A percentile compares a stretch with the other conserved stretches of the same genome.
Evolutionary conservation across 2,329 filamentous ascomycete species (phyloP).

Genomic region (Triangularia verruculosa): DNA sequence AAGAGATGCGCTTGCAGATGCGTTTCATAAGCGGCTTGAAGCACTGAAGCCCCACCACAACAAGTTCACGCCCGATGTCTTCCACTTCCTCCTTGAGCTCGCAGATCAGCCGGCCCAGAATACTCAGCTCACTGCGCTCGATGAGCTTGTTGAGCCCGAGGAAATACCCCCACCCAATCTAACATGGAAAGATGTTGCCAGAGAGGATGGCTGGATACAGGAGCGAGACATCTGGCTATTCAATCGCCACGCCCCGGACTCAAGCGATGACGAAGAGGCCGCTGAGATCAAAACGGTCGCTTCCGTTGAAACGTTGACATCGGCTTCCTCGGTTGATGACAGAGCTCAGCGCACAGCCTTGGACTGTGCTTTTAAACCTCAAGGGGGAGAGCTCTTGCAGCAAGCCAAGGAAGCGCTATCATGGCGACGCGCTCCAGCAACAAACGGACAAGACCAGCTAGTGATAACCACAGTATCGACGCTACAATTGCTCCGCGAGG

Average conservation of each 20-base stretch:
- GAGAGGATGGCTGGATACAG: constrained; percentile 68
- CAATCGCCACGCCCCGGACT: constrained; percentile 66
- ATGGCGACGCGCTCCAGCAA: constrained; percentile 39
- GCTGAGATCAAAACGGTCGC: constrained; percentile 37
- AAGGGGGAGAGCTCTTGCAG: constrained; percentile 33
- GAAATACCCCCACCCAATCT: constrained; percentile 48
- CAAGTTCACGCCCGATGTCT: constrained; percentile 73
- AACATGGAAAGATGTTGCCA: constrained; percentile 76
- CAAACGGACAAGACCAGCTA: constrained; percentile 33
- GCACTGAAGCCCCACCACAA: constrained; percentile 36
- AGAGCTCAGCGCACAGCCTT: constrained; percentile 18
- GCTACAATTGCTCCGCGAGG: constrained; percentile 70
- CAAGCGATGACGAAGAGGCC: constrained; percentile 52
- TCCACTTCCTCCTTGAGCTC: constrained; percentile 75
- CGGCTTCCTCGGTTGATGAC: constrained; percentile 35
- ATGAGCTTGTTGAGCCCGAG: constrained; percentile 47
- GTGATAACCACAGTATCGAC: constrained; percentile 60
- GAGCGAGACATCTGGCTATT: constrained; percentile 68
- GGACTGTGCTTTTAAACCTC: constrained; percentile 23
- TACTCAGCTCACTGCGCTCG: constrained; percentile 62
- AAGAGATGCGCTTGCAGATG: constrained; percentile 74
- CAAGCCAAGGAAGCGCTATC: constrained; percentile 43
- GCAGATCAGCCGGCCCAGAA: constrained; percentile 76
- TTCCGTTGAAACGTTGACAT: constrained; percentile 34
- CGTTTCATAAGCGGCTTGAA: constrained; percentile 47